Conservation (phyloP, 306 rosid species). For the Lupinus albus region DNA sequence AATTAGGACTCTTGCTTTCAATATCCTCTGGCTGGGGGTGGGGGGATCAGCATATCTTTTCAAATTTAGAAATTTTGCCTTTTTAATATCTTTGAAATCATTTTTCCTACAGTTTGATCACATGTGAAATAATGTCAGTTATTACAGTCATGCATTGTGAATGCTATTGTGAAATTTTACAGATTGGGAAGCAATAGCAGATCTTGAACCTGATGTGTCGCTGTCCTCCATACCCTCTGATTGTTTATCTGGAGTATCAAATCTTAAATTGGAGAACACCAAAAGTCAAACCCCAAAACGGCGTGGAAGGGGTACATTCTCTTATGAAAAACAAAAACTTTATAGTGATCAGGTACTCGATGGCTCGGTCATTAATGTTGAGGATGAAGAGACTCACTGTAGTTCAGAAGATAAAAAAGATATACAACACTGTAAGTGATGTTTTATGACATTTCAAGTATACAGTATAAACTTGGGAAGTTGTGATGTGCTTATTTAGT, state of each 20-base stretch:
- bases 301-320: constrained; percentile 96
- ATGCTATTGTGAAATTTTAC: constrained; percentile 42
- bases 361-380: constrained; percentile 43
- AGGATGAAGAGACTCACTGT: constrained; percentile 46
- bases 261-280: constrained; percentile 54
- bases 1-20: neutral
- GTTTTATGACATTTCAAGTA: constrained; percentile 12
- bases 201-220: constrained; percentile 64
- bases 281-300: constrained; percentile 58
- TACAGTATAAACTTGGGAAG: constrained; percentile 9
- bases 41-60: neutral
- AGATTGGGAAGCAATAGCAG: constrained; percentile 97
- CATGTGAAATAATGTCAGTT: neutral
- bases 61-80: neutral
- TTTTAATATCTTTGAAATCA: neutral
- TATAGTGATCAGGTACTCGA: constrained; percentile 70
- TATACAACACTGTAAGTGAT: constrained; percentile 54
- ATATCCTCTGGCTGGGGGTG: neutral
- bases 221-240: constrained; percentile 53
- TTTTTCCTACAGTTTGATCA: neutral
- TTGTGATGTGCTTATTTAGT: constrained; percentile 11
- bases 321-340: constrained; percentile 64
- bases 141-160: constrained; percentile 19
- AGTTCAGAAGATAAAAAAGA: constrained; percentile 51
- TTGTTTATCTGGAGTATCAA: constrained; percentile 55